These are phyloP conservation scores for Microcyclospora pomicola DNA, from an alignment of 2,329 filamentous ascomycete genomes.

Conservation along the genomic window DNA sequence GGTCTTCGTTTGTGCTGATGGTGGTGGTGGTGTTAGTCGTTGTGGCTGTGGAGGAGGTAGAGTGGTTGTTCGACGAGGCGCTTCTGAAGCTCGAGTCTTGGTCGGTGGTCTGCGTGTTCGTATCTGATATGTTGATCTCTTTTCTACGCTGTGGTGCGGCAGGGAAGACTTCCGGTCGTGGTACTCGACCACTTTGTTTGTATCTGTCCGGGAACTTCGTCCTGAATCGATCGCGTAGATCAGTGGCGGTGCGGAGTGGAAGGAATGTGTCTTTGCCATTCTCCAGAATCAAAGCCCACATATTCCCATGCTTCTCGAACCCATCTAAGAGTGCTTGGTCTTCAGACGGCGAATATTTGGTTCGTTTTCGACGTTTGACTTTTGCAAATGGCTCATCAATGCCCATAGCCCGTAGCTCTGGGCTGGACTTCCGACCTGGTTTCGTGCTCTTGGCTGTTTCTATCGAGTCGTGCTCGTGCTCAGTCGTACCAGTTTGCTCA, in stretches of 20 bases:
- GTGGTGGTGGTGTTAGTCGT: neutral
- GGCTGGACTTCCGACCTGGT: constrained; percentile 12
- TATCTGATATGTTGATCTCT: neutral
- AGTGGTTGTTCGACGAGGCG: neutral
- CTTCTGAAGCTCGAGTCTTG: neutral
- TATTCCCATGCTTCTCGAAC: constrained; percentile 43
- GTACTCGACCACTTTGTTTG: constrained; percentile 32
- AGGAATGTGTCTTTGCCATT: constrained; percentile 38
- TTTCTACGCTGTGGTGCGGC: neutral
- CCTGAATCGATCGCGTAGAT: constrained; percentile 48
- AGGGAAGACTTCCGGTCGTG: constrained; percentile 5
- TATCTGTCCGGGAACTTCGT: constrained; percentile 46
- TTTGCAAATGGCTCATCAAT: constrained; percentile 37
- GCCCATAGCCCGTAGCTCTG: constrained; percentile 30
- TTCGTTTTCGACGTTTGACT: constrained; percentile 38
- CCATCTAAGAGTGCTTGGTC: constrained; percentile 45
- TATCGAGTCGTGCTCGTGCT: neutral
- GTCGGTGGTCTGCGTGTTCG: neutral
- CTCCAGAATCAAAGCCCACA: constrained; percentile 43
- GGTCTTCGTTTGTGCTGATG: neutral
- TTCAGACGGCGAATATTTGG: constrained; percentile 42
- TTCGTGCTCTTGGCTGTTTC: neutral
- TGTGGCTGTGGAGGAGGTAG: neutral
- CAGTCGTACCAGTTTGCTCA: neutral
- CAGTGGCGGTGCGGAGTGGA: constrained; percentile 40